Evolutionary conservation across 257 asterid genomes (phyloP).

Genomic region (Vinca minor): DNA sequence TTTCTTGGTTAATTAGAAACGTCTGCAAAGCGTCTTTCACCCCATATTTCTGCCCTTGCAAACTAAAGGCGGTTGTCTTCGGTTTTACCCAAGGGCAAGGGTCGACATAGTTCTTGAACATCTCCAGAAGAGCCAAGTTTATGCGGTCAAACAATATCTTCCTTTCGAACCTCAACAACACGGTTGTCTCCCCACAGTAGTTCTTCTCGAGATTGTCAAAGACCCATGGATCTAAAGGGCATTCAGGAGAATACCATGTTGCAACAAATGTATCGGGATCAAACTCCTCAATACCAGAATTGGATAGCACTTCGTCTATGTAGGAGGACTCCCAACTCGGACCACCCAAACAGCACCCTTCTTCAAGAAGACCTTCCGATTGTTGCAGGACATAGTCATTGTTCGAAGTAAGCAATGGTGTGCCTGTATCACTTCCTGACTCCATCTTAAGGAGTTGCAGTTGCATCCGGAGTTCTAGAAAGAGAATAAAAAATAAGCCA

Average conservation of each 20-base stretch:
- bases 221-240: slow-evolving; percentile 55
- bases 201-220: slow-evolving; percentile 60
- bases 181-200: slow-evolving; percentile 22
- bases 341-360: slow-evolving; percentile 14
- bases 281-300: slow-evolving; percentile 47
- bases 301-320: slow-evolving; percentile 38
- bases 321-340: slow-evolving; percentile 59
- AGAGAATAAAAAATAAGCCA: slow-evolving; percentile 6
- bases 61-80: slow-evolving; percentile 12
- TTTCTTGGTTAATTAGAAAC: slow-evolving; percentile 26
- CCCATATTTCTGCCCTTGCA: slow-evolving; percentile 29
- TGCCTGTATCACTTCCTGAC: slow-evolving; percentile 39
- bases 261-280: slow-evolving; percentile 29
- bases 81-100: slow-evolving; percentile 55
- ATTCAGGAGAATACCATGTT: slow-evolving; percentile 47
- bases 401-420: slow-evolving; percentile 22
- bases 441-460: slow-evolving; percentile 83
- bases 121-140: slow-evolving; percentile 43
- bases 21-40: slow-evolving; percentile 36
- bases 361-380: slow-evolving; percentile 27
- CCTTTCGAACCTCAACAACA: slow-evolving; percentile 47
- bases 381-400: slow-evolving; percentile 34
- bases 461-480: slow-evolving; percentile 63
- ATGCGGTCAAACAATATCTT: slow-evolving; percentile 56
- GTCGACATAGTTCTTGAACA: slow-evolving; percentile 32